A percentile compares a stretch with the other conserved stretches of the same genome.
Evolutionary conservation across 2,329 filamentous ascomycete species (phyloP).

Genomic region (Pestalotiopsis sp.): DNA sequence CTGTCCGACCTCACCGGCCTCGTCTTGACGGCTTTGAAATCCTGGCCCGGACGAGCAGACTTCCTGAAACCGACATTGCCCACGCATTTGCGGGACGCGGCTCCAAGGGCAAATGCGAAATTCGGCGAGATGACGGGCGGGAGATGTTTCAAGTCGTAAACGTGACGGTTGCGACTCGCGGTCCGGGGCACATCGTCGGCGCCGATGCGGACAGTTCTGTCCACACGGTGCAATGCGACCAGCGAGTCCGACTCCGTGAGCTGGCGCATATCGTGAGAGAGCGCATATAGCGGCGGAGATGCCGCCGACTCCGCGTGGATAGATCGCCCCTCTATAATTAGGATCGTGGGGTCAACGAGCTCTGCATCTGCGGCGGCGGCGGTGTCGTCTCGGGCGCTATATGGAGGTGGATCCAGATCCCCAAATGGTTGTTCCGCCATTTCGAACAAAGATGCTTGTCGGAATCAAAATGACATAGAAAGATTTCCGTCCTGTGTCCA

Average conservation of each 20-base stretch:
- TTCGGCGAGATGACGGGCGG: slow-evolving; percentile 23
- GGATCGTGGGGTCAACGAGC: slow-evolving; percentile 25
- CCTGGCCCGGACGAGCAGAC: slow-evolving; percentile 19
- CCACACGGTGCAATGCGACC: slow-evolving; percentile 25
- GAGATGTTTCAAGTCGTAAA: slow-evolving; percentile 27
- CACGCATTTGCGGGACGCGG: slow-evolving; percentile 17
- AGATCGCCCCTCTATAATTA: slow-evolving; percentile 26
- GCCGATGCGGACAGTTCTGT: slow-evolving; percentile 20
- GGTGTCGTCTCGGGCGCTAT: neutral
- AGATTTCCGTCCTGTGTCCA: too few species aligned
- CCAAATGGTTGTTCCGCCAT: neutral
- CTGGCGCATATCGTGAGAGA: slow-evolving; percentile 25
- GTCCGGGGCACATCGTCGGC: slow-evolving; percentile 19
- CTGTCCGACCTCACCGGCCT: slow-evolving; percentile 19
- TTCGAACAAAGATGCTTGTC: neutral
- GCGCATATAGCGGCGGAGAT: slow-evolving; percentile 25
- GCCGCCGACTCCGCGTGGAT: slow-evolving; percentile 26
- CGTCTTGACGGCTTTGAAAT: slow-evolving; percentile 21
- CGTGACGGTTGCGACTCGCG: slow-evolving; percentile 19
- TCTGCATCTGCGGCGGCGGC: slow-evolving; percentile 14
- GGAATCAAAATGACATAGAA: too few species aligned
- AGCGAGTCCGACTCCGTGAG: slow-evolving; percentile 21
- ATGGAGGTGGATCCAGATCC: neutral
- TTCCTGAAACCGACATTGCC: slow-evolving; percentile 22
- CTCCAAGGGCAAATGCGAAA: slow-evolving; percentile 24